These are phyloP conservation scores for Seminavis robusta DNA, from an alignment of 108 stramenopile genomes.

Conservation along the genomic window DNA sequence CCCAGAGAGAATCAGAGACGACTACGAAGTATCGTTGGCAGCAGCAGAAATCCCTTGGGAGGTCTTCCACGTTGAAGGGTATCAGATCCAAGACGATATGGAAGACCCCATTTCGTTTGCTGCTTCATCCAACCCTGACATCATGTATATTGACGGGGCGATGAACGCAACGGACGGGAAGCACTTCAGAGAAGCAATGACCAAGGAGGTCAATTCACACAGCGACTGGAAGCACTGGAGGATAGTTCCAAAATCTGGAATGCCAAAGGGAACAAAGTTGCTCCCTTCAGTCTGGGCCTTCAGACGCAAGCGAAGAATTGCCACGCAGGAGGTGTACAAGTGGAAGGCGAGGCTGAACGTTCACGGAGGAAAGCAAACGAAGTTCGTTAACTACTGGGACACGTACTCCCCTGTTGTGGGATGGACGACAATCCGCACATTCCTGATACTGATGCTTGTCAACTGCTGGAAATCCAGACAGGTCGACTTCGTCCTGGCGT, in stretches of 20 bases:
- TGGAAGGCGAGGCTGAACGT: conserved; percentile 26
- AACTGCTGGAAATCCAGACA: conserved; percentile 35
- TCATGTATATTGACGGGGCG: conserved; percentile 17
- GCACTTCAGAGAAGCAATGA: conserved; percentile 21
- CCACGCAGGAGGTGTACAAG: conserved; percentile 20
- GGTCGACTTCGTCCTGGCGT: conserved; percentile 42
- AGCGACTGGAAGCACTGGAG: not conserved
- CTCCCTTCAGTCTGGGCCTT: conserved; percentile 50
- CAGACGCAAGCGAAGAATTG: conserved; percentile 38
- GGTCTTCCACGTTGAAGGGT: too few species aligned
- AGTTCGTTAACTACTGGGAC: conserved; percentile 33
- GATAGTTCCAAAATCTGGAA: conserved; percentile 6
- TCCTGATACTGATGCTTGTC: conserved; percentile 19
- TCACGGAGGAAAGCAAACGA: conserved; percentile 23
- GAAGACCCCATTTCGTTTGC: conserved; percentile 1
- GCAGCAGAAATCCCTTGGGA: too few species aligned
- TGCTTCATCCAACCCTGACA: conserved; percentile 12
- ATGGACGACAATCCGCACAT: conserved; percentile 32
- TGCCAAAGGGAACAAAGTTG: conserved; percentile 23
- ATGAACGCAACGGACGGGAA: conserved; percentile 19
- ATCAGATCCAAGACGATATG: too few species aligned
- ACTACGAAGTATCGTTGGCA: too few species aligned
- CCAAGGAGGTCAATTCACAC: conserved; percentile 13
- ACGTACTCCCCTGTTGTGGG: conserved; percentile 48
- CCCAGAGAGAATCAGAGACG: too few species aligned